Percentiles rank a stretch among this genome's conserved stretches.
These are phyloP conservation scores for Fusarium goolgardi DNA, from an alignment of 2,329 filamentous ascomycete species.

Conservation along the genomic window DNA sequence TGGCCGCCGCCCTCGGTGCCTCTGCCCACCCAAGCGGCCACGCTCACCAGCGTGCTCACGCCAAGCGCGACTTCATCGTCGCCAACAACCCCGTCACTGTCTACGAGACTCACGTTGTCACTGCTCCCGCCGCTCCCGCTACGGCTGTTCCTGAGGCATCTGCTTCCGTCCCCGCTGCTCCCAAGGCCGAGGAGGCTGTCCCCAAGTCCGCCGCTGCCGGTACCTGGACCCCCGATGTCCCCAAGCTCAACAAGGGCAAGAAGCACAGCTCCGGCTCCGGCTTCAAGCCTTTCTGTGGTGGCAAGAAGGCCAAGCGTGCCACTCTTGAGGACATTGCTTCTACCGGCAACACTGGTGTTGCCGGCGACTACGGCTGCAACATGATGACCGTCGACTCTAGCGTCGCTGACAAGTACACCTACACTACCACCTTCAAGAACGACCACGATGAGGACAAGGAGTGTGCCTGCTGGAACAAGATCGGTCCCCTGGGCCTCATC, in stretches of 20 bases:
- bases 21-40: conserved; percentile 57
- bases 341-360: conserved; percentile 60
- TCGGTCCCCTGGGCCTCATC: conserved; percentile 57
- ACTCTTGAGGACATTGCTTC: conserved; percentile 60
- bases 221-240: neutral
- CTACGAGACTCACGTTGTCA: conserved; percentile 37
- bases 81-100: conserved; percentile 51
- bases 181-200: conserved; percentile 10
- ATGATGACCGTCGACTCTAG: conserved; percentile 57
- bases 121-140: conserved; percentile 6
- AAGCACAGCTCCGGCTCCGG: conserved; percentile 34
- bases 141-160: conserved; percentile 11
- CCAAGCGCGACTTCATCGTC: conserved; percentile 52
- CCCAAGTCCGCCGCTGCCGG: conserved; percentile 7
- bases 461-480: conserved; percentile 65
- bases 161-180: neutral
- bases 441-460: conserved; percentile 50
- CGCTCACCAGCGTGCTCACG: conserved; percentile 52
- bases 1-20: conserved; percentile 57
- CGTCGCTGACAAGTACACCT: conserved; percentile 57
- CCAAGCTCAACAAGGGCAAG: conserved; percentile 16
- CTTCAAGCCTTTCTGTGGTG: conserved; percentile 53
- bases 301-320: conserved; percentile 58
- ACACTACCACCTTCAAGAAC: conserved; percentile 57
- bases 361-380: conserved; percentile 63